A percentile compares a stretch with the other conserved stretches of the same genome.
phyloP scores from a whole-genome alignment of 768 basidiomycete species.

The Crassisporium funariophilum region DNA sequence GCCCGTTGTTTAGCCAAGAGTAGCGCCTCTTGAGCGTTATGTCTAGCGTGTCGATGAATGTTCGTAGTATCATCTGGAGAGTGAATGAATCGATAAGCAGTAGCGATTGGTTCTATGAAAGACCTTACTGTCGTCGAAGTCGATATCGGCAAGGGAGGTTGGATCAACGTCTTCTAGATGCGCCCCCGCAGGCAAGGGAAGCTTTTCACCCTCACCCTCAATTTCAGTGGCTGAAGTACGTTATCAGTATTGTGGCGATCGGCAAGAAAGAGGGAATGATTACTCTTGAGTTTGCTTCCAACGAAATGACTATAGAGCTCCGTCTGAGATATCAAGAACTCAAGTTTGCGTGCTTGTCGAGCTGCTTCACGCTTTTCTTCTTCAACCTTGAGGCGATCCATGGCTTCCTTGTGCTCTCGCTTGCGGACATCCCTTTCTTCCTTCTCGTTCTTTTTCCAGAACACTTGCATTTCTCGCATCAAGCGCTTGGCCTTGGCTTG shows the following conservation, averaged over 20 bases:
- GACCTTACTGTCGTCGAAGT: conserved; percentile 85
- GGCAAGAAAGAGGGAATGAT: conserved; percentile 24
- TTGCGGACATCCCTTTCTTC: conserved; percentile 92
- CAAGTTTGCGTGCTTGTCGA: conserved; percentile 92
- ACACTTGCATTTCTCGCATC: conserved; percentile 95
- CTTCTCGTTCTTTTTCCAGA: conserved; percentile 98
- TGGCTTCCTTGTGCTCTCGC: conserved; percentile 92
- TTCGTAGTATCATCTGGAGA: conserved; percentile 82
- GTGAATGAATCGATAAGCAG: not conserved
- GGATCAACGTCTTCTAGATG: conserved; percentile 58
- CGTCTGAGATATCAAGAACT: conserved; percentile 98
- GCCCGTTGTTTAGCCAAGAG: conserved; percentile 77
- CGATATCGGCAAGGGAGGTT: conserved; percentile 64
- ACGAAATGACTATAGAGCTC: conserved; percentile 99
- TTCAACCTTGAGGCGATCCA: conserved; percentile 83
- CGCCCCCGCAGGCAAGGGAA: conserved; percentile 55
- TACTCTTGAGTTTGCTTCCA: conserved; percentile 92
- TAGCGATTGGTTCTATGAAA: conserved; percentile 2
- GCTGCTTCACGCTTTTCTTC: conserved; percentile 94
- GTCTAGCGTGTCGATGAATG: conserved; percentile 79
- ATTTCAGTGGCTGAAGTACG: conserved; percentile 67
- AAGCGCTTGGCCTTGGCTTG: conserved; percentile 85
- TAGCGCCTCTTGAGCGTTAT: conserved; percentile 90
- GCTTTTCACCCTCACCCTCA: conserved; percentile 54
- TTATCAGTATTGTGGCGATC: conserved; percentile 14